Evolutionary conservation across 768 basidiomycete genomes (phyloP), one percentile per base, ranked within the genome.

Genomic region (Leccinellum albellum): DNA sequence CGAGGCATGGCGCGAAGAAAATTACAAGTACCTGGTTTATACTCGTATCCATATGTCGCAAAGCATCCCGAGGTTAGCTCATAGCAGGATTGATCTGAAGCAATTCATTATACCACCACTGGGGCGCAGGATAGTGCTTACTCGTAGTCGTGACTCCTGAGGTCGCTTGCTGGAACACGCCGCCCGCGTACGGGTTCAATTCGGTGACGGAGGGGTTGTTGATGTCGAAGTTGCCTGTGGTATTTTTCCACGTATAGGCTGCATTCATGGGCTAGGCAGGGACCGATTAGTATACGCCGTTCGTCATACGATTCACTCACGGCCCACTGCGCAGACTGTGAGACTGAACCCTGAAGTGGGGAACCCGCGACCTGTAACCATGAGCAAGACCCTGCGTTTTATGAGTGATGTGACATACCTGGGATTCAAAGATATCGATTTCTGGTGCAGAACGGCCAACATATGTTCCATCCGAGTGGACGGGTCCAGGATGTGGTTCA

Each of bases 391-490:
- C 17, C n/a, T 15, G 21, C 28, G 26, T 14, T 35, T 51, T 2
- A 44, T 54, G 53, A 5, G 35, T 37, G 32, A 40, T 7, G 23
- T 17, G 42, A 52, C 69, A 72, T 55, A 85, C 87, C 73, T 86
- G 85, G 7, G 93, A 88, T 75, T 95, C 94, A 66, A 95, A 86
- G 28, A 94, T 77, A 77, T 96, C 94, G 42, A 96, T 94, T 72
- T 96, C 94, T 2, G 93, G 93, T 4, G 93, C 89, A 28, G 87
- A 70, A 50, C 94, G 83, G 12, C 92, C 94, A 23, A 88, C 83
- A 65, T 83, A 94, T 3, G 86, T 79, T 29, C 93, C 93, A 61
- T 96, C 89, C 0, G 61, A 57, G 57, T 87, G 85, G 49, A 83
- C 71, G 23, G 94, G 94, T 9, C 95, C 95, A 4, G 95, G 95